Base-by-base conservation (phyloP, 495 filamentous ascomycete genomes). In the Lasiosphaeriaceae sp. region DNA sequence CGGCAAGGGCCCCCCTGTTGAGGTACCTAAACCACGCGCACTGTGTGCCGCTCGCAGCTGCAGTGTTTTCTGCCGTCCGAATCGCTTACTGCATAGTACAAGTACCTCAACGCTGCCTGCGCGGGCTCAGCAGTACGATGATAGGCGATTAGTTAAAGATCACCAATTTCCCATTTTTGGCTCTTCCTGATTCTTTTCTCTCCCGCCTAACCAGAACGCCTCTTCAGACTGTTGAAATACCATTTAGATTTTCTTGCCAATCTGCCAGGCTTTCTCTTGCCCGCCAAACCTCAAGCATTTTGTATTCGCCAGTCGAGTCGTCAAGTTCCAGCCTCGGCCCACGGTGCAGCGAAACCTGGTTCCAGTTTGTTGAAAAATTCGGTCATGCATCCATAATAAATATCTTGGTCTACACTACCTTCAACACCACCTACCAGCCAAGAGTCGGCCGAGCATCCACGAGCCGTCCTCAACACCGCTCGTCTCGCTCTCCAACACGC, bases 121-220 rank as follows among this genome's bases (percentile, higher is more conserved):
- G 26, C 26, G 2, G 44, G 23, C 23, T 46, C 37, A 47, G 52
- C 29, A n/a, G n/a, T n/a, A 14, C 50, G 29, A 60, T 62, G 66
- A 60, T 54, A 57, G 37, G 45, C 24, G 39, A 58, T 58, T 50
- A 53, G 48, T 62, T 58, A 57, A 69, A 65, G 59, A 66, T 59
- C 57, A 52, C 59, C 57, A 66, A 29, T 53, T 55, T 52, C 37
- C 59, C 49, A 47, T 52, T 23, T 16, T 21, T 29, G 43, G 43
- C 17, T 26, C 35, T 55, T 23, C 20, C 12, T 22, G 23, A 41
- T 35, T 50, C 24, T 49, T 8, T 39, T 46, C 50, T 31, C 24
- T 9, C 43, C 39, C 22, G 31, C 34, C n/a, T 6, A 16, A 53
- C 45, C 29, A 37, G 24, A n/a, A 17, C 23, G 14, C 21, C 12